Conservation (phyloP, 2,329 filamentous ascomycete genomes). For the Boeremia exigua region DNA sequence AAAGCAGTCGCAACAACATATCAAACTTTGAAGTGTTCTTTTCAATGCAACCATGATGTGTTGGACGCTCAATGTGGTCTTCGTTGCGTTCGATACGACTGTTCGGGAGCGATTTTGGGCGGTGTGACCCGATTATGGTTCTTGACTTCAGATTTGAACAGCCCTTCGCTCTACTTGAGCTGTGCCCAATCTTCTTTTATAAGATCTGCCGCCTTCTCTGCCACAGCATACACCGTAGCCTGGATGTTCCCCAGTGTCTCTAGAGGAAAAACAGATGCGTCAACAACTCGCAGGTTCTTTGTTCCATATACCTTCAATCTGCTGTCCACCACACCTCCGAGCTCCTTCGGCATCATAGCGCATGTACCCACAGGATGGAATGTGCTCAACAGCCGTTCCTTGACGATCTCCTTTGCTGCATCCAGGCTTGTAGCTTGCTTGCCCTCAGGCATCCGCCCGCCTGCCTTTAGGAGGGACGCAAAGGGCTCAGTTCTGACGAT, state of each 20-base stretch:
- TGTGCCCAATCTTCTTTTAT: constrained; percentile 17
- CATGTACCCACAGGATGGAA: constrained; percentile 6
- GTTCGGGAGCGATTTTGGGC: neutral
- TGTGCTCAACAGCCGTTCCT: neutral
- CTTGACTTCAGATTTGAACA: neutral
- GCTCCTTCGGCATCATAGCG: constrained; percentile 8
- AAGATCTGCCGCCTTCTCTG: constrained; percentile 30
- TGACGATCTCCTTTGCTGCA: constrained; percentile 4
- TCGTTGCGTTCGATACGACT: neutral
- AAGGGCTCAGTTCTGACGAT: constrained; percentile 35
- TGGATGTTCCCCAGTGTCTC: constrained; percentile 6
- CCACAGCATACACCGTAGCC: constrained; percentile 27
- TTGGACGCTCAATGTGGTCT: neutral
- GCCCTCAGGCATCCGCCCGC: constrained; percentile 9
- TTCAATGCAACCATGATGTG: neutral
- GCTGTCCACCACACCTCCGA: constrained; percentile 13
- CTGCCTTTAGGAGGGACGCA: constrained; percentile 33
- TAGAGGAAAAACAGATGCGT: constrained; percentile 10
- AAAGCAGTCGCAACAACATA: neutral
- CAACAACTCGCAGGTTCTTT: constrained; percentile 11
- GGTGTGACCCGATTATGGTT: neutral
- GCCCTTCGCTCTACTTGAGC: neutral
- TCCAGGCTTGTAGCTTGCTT: constrained; percentile 3
- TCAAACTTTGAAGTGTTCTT: neutral
- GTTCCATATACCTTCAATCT: constrained; percentile 8